Evolutionary conservation across 306 rosid genomes (phyloP), one percentile per base, ranked within the genome.

Genomic region (Cicer bijugum): DNA sequence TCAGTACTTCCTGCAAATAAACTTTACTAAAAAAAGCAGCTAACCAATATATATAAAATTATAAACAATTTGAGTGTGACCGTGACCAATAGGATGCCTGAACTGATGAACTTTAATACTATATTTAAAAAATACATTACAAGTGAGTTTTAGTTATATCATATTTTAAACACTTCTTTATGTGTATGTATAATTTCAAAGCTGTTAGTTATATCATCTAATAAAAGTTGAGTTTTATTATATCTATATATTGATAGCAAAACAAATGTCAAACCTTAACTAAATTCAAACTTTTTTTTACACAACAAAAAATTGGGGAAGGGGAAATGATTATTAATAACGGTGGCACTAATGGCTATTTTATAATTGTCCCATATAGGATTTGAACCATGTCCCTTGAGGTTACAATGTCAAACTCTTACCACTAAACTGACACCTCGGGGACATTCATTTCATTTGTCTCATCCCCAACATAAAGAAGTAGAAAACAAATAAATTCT

Each of bases 391-490:
- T 28, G 35, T 28, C 35, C 35, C 35, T 28, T 28, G 35, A 28
- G 4, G 35, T 28, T 28, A 28, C 35, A 28, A 28, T 28, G 35
- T 28, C 35, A 28, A 28, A 28, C 35, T 28, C 35, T 28, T 28
- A 28, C 35, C 35, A 28, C 35, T 4, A 28, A 28, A 28, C 35
- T 28, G 35, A 28, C 35, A 28, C 35, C 4, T 28, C 35, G 5
- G 35, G 35, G 35, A 28, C 35, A 28, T 28, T 28, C 35, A 16
- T 20, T 80, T 40, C 78, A 62, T 16, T 58, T 38, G 60, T 48
- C 47, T 46, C 56, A 46, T 79, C 63, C 42, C 43, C 68, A 55
- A 69, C 44, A 71, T 16, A 52, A 35, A 51, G 69, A 45, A 33
- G 68, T 35, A 51, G 69, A 45, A 33, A 55, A 19, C 46, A 61